Percentiles rank a stretch among this genome's conserved stretches.
Evolutionary conservation across 2,329 filamentous ascomycete genomes (phyloP).

Genomic region (Aaosphaeria arxii): DNA sequence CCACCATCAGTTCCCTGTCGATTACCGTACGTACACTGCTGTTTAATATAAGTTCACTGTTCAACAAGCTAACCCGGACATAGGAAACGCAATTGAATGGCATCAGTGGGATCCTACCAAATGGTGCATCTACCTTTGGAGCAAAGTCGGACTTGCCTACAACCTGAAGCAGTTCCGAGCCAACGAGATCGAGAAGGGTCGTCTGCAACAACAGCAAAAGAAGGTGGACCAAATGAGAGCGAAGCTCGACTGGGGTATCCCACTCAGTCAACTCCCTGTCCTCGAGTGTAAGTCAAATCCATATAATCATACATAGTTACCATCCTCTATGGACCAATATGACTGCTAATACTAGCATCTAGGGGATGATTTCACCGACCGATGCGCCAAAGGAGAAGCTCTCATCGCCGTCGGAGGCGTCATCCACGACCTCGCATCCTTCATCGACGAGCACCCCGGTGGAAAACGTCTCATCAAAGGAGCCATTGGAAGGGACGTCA

Average conservation of each 20-base stretch:
- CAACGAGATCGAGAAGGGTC: slow-evolving; percentile 42
- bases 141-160: slow-evolving; percentile 29
- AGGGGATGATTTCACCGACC: slow-evolving; percentile 31
- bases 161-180: slow-evolving; percentile 39
- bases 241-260: slow-evolving; percentile 37
- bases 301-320: too few relatives aligned
- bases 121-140: slow-evolving; percentile 37
- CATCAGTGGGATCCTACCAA: slow-evolving; percentile 42
- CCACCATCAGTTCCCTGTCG: slow-evolving; percentile 41
- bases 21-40: slow-evolving; percentile 31
- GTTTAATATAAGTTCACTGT: not conserved
- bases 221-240: slow-evolving; percentile 34
- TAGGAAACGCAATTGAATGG: slow-evolving; percentile 37
- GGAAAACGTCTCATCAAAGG: slow-evolving; percentile 35
- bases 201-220: slow-evolving; percentile 40
- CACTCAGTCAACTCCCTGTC: slow-evolving; percentile 35
- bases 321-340: too few relatives aligned
- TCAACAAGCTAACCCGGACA: not conserved
- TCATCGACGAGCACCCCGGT: slow-evolving; percentile 37
- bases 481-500: slow-evolving; percentile 38
- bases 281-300: slow-evolving; percentile 20
- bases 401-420: slow-evolving; percentile 37
- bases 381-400: slow-evolving; percentile 23
- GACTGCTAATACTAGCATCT: too few relatives aligned
- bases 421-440: slow-evolving; percentile 37